Evolutionary conservation across 768 basidiomycete species (phyloP).

Genomic region (Inosperma sp.): DNA sequence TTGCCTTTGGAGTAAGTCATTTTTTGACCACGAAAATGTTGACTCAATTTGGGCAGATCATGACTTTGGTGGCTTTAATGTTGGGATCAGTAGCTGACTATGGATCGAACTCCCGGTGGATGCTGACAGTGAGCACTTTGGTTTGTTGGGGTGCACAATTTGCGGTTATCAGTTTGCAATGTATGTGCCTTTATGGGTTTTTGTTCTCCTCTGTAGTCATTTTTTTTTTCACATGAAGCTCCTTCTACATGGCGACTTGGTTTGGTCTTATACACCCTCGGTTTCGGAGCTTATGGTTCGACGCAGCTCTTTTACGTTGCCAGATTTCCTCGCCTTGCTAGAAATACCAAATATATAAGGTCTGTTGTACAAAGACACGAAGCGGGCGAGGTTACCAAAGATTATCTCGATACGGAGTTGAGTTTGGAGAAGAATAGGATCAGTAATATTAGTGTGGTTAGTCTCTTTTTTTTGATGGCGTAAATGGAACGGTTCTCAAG

Average conservation of each 20-base stretch:
- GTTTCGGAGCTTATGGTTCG: slow-evolving; percentile 73
- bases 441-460: slow-evolving; percentile 75
- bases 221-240: slow-evolving; percentile 29
- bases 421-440: slow-evolving; percentile 80
- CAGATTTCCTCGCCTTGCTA: slow-evolving; percentile 72
- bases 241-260: slow-evolving; percentile 67
- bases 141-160: slow-evolving; percentile 82
- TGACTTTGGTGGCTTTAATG: slow-evolving; percentile 78
- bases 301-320: slow-evolving; percentile 79
- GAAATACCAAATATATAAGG: slow-evolving; percentile 65
- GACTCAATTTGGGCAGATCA: slow-evolving; percentile 40
- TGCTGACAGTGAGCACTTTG: slow-evolving; percentile 61
- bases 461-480: slow-evolving; percentile 13
- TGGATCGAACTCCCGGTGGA: slow-evolving; percentile 74
- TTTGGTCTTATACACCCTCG: slow-evolving; percentile 74
- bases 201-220: not conserved
- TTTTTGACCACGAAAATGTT: not conserved
- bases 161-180: slow-evolving; percentile 66
- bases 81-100: slow-evolving; percentile 73
- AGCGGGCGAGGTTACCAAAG: slow-evolving; percentile 50
- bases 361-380: slow-evolving; percentile 51
- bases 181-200: slow-evolving; percentile 37
- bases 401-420: slow-evolving; percentile 71
- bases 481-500: not conserved
- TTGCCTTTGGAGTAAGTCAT: slow-evolving; percentile 60